Evolutionary conservation across 148 eudicot species (phyloP), one percentile per base, ranked within the genome.

Genomic region (Arctostaphylos glauca): DNA sequence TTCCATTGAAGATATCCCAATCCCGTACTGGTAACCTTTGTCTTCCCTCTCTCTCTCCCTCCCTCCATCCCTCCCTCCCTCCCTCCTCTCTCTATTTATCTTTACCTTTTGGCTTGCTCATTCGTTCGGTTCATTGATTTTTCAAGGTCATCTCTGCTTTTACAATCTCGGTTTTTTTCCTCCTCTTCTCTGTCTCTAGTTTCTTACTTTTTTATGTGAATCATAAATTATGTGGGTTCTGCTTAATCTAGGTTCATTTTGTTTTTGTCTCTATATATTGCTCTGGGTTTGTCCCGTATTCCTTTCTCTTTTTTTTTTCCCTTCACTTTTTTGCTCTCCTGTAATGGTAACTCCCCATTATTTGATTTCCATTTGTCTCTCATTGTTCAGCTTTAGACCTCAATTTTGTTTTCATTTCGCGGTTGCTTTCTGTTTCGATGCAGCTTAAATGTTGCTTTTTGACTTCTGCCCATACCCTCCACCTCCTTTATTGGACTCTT

Each of bases 1-100:
- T 48, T 80, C 21, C 23, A 58, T 25, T 31, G 59, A 25, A 66
- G 74, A 80, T 10, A 80, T 48, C 82, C 49, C 46, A 50, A 49
- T 80, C 59, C 74, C 73, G 47, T 80, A 48, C 74, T 25, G 68
- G 74, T 80, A 80, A 64, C 56, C 82, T 49, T 80, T 41, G 13
- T 31, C 23, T n/a, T 74, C 48, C 54, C 54, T 8, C 50, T 47
- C 46, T 25, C n/a, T n/a, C n/a, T n/a, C n/a, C 14, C 70, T 31
- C 25, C 14, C 41, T 13, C 25, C 23, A 15, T 74, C 49, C 54
- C 54, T 12, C 50, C n/a, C 46, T 9, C 38, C 38, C 38, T 1
- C 0, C 14, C 70, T 13, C 25, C 38, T 31, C 38, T 21, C 9
- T 74, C 9, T 77, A 54, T 21, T 52, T 79, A 41, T 64, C 70